Percentiles rank a stretch among this genome's conserved stretches.
Evolutionary conservation across 345 rosid genomes (phyloP).

Genomic region (Linum lewisii): DNA sequence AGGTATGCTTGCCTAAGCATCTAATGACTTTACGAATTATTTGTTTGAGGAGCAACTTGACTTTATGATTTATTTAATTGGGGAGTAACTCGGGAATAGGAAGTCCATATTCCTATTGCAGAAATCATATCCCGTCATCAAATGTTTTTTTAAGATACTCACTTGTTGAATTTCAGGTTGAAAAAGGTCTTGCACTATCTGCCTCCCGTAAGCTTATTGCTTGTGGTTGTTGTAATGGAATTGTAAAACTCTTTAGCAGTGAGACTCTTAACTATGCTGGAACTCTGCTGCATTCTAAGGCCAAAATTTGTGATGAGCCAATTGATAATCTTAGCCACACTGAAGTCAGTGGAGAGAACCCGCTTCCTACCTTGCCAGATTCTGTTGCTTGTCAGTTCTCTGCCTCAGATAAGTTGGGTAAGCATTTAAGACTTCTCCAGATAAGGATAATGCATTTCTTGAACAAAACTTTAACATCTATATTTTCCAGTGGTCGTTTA

Average conservation of each 20-base stretch:
- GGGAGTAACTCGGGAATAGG: background rate
- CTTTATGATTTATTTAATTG: background rate
- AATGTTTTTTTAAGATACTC: conserved; percentile 4
- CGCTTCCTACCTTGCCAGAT: conserved; percentile 34
- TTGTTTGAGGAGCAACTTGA: background rate
- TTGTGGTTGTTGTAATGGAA: conserved; percentile 71
- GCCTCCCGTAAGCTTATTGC: conserved; percentile 56
- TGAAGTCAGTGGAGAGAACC: conserved; percentile 18
- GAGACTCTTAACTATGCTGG: conserved; percentile 38
- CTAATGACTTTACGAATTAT: background rate
- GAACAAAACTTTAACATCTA: conserved; percentile 11
- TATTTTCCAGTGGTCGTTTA: conserved; percentile 59
- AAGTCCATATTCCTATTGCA: background rate
- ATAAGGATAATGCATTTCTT: conserved; percentile 4
- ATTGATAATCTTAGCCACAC: conserved; percentile 11
- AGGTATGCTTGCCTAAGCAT: conserved; percentile 30
- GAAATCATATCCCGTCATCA: background rate
- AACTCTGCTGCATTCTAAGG: conserved; percentile 39
- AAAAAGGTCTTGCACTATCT: conserved; percentile 60
- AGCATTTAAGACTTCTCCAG: conserved; percentile 16
- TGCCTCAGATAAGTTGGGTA: conserved; percentile 48
- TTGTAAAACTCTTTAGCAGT: conserved; percentile 37
- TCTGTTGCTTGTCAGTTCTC: conserved; percentile 85
- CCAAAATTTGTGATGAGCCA: conserved; percentile 26
- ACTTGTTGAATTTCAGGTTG: conserved; percentile 45